These are phyloP conservation scores for Podospora didyma DNA, from an alignment of 495 filamentous ascomycete species.

Conservation along the genomic window DNA sequence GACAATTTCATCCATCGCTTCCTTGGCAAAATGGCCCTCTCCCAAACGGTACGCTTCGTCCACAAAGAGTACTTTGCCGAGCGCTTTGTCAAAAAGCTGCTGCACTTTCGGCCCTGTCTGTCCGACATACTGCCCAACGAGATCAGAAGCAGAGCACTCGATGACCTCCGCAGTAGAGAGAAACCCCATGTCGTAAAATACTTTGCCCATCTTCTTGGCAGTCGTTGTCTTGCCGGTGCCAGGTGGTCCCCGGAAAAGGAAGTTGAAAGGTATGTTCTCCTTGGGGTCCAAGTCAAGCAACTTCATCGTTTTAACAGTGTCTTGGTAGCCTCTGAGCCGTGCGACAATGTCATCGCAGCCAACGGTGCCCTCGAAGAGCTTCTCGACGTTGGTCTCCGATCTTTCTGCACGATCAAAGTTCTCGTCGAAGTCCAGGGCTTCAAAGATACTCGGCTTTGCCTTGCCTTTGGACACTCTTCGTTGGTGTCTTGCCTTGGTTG, in stretches of 20 bases:
- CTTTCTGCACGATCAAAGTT: constrained; percentile 55
- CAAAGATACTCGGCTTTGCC: constrained; percentile 16
- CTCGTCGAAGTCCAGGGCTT: constrained; percentile 64
- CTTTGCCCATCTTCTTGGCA: constrained; percentile 64
- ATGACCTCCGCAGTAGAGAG: constrained; percentile 51
- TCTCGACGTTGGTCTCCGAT: constrained; percentile 46
- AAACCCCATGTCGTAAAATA: constrained; percentile 71
- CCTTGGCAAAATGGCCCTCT: constrained; percentile 57
- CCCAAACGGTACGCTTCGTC: constrained; percentile 64
- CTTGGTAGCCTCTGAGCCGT: constrained; percentile 57
- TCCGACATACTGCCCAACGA: constrained; percentile 59
- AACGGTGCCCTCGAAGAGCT: constrained; percentile 62
- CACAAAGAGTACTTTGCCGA: constrained; percentile 63
- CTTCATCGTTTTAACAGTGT: constrained; percentile 49
- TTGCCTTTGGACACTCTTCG: constrained; percentile 33
- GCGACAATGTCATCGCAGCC: constrained; percentile 61
- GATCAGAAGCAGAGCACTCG: constrained; percentile 57
- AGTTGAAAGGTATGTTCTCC: constrained; percentile 38
- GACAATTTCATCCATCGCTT: constrained; percentile 72
- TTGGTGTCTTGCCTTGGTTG: constrained; percentile 58
- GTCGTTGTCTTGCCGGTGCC: constrained; percentile 74
- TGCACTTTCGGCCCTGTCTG: constrained; percentile 63
- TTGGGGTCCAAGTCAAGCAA: constrained; percentile 56
- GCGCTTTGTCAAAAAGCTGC: constrained; percentile 52
- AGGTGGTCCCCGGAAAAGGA: constrained; percentile 41